Evolutionary conservation across 1,284 basidiomycete species (phyloP), one percentile per base, ranked within the genome.

Genomic region (Tilletia walkeri): DNA sequence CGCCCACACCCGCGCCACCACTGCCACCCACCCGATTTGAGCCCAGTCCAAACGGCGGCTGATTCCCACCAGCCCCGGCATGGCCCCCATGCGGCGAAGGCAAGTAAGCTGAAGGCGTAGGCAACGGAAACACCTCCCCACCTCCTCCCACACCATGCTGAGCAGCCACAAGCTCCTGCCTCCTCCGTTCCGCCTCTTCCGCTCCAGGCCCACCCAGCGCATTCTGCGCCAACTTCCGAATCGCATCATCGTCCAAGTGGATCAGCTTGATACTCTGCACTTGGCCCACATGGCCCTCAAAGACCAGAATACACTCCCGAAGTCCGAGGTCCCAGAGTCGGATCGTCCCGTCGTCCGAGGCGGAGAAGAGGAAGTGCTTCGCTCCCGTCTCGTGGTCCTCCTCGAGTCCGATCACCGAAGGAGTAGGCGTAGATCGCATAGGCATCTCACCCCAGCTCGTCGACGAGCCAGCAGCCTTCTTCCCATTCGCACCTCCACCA

Each of bases 321-420:
- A 87, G 86, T 30, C 88, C 89, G 63, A 99, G 88, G 84, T 99
- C 94, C 95, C 95, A 99, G 2, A 99, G 88, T 70, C 91, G 90
- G 84, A 99, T 94, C 3, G 91, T 90, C 39, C 92, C 91, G 81
- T 99, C 96, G 83, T 99, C 95, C 5, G 93, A 95, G 0, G 92
- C 94, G 6, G 94, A 97, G 86, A 99, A 97, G 47, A 99, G 66
- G 71, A 83, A 83, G n/a, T 75, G 79, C 36, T 73, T 72, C 0
- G 75, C 76, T 14, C 71, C 72, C 3, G 70, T 76, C 12, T 69
- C 36, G 71, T 73, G 36, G 74, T 72, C 50, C 69, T 69, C 53
- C 45, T 41, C 45, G 16, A 93, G 92, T 1, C 89, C 66, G 36
- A 36, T 53, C 24, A 50, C 38, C 20, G 39, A 30, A 36, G 69